Evolutionary conservation across 257 asterid genomes (phyloP), one percentile per base, ranked within the genome.

Genomic region (Leptodermis oblonga): DNA sequence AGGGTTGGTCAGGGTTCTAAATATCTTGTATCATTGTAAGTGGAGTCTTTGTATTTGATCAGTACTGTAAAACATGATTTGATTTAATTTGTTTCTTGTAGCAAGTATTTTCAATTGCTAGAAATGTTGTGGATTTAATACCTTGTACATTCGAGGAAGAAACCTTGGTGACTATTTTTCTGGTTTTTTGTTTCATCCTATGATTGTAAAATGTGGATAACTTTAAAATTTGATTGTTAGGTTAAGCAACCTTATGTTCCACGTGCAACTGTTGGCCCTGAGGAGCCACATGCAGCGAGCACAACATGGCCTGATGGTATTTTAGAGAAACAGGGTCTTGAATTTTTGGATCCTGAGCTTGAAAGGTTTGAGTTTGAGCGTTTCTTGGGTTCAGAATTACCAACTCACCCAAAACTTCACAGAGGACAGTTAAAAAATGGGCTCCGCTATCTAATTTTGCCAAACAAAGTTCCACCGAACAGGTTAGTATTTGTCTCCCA

Each of bases 241-340:
- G 85, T 71, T 70, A 82, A 81, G 58, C 75, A 78, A 70, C 55
- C 71, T 73, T 74, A 55, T 63, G 73, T 86, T 70, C 89, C 90
- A 67, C 78, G 51, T 75, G 97, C 99, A 78, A 77, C 96, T 66
- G 90, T 85, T 77, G 99, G 99, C 20, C 97, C 97, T 42, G 97
- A 94, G 77, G 99, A 94, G 86, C 98, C 99, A 69, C 99, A 94
- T 85, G 99, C 99, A 49, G 96, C 97, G 37, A 89, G 97, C 76
- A 94, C 95, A 67, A 61, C 96, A 45, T 94, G 95, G 96, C 90
- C 95, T 52, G 97, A 87, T 80, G 95, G 97, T 64, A 78, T 87
- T 76, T 60, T 84, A 25, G 99, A 91, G 80, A 91, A 81, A 63
- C 87, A 89, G 79, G 86, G 82, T 61, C 73, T 75, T 59, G 95